Conservation (phyloP, 1,284 basidiomycete species). For the Heterobasidion parviporum region DNA sequence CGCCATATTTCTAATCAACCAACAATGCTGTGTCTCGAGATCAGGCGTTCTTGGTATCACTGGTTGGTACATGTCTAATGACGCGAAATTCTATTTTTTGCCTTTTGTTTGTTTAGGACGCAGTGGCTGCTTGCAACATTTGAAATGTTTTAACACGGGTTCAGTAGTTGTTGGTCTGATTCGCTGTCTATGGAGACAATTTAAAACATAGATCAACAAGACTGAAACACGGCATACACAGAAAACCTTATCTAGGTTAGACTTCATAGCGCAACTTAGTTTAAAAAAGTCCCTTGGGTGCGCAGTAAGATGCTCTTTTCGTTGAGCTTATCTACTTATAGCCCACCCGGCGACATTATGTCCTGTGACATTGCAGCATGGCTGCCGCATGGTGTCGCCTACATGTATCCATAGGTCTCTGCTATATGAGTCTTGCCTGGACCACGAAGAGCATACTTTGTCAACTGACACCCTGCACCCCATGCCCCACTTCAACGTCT, state of each 20-base stretch:
- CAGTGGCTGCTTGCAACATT: background rate
- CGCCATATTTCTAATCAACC: conserved; percentile 9
- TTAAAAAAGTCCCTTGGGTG: no score
- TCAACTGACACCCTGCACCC: background rate
- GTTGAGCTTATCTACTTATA: background rate
- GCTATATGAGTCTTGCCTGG: background rate
- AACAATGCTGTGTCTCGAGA: background rate
- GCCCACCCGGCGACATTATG: background rate
- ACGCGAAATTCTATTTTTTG: no score
- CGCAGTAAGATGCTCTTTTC: no score
- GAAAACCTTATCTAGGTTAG: no score
- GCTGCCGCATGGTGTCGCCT: background rate
- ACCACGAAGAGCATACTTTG: conserved; percentile 1
- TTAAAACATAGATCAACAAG: no score
- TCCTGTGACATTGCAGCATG: background rate
- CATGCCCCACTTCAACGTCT: conserved; percentile 12
- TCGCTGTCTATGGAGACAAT: no score
- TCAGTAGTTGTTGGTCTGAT: no score
- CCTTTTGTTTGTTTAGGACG: background rate
- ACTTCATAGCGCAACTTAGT: no score
- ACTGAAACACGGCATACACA: no score
- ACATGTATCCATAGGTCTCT: background rate
- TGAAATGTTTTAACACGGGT: no score
- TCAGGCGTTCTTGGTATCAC: no score
- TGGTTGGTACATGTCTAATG: no score